Evolutionary conservation across 2,329 filamentous ascomycete species (phyloP).

Genomic region (Xylariales sp.): DNA sequence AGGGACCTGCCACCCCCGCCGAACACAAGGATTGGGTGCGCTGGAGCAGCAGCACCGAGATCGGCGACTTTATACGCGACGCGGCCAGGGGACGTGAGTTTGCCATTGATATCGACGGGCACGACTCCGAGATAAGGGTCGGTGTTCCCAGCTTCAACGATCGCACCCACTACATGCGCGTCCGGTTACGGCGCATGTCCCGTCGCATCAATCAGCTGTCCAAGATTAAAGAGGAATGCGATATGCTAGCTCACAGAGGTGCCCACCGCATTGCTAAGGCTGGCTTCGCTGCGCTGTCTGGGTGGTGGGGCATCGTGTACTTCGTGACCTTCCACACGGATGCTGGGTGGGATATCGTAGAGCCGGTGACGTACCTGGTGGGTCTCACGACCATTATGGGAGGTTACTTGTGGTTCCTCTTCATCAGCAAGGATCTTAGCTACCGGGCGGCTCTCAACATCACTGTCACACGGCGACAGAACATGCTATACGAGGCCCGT

Average conservation of each 20-base stretch:
- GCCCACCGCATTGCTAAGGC: slow-evolving; percentile 77
- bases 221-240: slow-evolving; percentile 76
- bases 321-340: slow-evolving; percentile 67
- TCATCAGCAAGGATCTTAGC: slow-evolving; percentile 83
- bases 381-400: slow-evolving; percentile 83
- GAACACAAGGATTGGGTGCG: slow-evolving; percentile 67
- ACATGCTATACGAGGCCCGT: slow-evolving; percentile 67
- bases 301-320: slow-evolving; percentile 83
- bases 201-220: slow-evolving; percentile 64
- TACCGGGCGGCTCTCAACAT: slow-evolving; percentile 85
- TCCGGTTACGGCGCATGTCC: slow-evolving; percentile 69
- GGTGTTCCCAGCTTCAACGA: slow-evolving; percentile 85
- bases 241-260: slow-evolving; percentile 68
- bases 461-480: slow-evolving; percentile 75
- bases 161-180: slow-evolving; percentile 82
- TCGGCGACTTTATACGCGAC: slow-evolving; percentile 91
- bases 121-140: slow-evolving; percentile 61
- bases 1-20: slow-evolving; percentile 38
- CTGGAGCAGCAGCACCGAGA: slow-evolving; percentile 84
- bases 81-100: slow-evolving; percentile 83
- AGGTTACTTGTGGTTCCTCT: slow-evolving; percentile 91
- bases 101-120: slow-evolving; percentile 74
- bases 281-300: slow-evolving; percentile 67
- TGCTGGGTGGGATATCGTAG: slow-evolving; percentile 85
- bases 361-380: slow-evolving; percentile 85